Base-by-base conservation (phyloP, 1,284 basidiomycete species). In the Cryptococcus depauperatus region DNA sequence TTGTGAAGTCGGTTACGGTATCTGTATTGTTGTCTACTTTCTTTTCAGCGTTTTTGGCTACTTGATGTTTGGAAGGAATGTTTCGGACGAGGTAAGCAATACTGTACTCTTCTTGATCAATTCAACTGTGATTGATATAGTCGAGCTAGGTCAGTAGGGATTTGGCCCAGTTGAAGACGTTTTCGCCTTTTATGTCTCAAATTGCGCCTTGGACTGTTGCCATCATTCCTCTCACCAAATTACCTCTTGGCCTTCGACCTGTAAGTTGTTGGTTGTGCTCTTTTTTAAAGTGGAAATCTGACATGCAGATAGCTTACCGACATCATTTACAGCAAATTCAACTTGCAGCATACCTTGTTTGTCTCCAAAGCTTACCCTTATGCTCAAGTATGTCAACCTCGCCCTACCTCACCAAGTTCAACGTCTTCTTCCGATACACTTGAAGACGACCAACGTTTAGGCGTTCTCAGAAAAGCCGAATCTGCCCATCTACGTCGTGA, bases 11-110 rank as follows among this genome's bases (percentile, higher is more conserved):
- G 59, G 58, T 11, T 62, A 90, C 79, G 59, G 76, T 13, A 76
- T 84, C 34, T 82, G 89, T 2, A 89, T 86, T 3, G 71, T 76
- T 28, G 75, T 91, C n/a, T 93, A 92, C 61, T 72, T 81, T 9
- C 49, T 83, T 6, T 86, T 95, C 45, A 89, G 85, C 13, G 79
- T 80, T 47, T 80, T 80, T 29, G 91, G 92, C 1, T 96, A 95
- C 58, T 68, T 87, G 22, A 96, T 96, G 91, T 93, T 90, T 68
- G 90, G 90, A n/a, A 75, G 77, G 48, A 59, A 71, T 41, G 87
- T 93, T 43, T 80, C 79, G 56, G 87, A 89, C 50, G 90, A 93
- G 76, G 85, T 87, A 51, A 60, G 76, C 57, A 23, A n/a, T n/a
- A n/a, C n/a, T n/a, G n/a, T n/a, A n/a, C 1, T 3, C 35, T 13